Evolutionary conservation across 495 filamentous ascomycete species (phyloP), one percentile per base, ranked within the genome.

Genomic region (Podospora pseudopauciseta): DNA sequence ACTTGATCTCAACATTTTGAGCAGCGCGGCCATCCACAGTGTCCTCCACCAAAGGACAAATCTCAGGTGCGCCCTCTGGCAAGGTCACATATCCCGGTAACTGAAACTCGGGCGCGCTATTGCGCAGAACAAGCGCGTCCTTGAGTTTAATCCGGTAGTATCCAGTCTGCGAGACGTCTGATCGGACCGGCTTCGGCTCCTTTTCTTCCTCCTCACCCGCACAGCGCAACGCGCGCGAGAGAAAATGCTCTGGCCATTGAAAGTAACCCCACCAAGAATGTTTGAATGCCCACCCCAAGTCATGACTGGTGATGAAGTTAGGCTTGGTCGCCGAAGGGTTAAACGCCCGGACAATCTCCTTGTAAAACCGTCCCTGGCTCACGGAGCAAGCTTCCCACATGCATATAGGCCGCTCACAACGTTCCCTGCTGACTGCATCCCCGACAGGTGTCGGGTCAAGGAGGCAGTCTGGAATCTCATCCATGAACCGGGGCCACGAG

Each of bases 401-500:
- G 44, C 74, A 73, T 0, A 69, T 66, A 62, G 79, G 79, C 72
- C 81, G 78, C 19, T 74, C 71, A 58, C 3, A 19, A 7, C 78
- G 77, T 65, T 82, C 79, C 54, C 81, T 78, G 11, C 76, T 77
- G 11, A 81, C 74, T 5, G 73, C 78, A 27, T 77, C 75, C 0
- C 78, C 80, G 0, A 75, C 67, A 2, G 60, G 57, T 2, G 73
- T 74, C 23, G 65, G 60, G 34, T 82, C 79, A 11, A 73, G 70
- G 32, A 82, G 71, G 65, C 78, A 81, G 6, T 55, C 13, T 9
- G 66, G 16, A 15, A 73, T 64, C 58, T 73, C 71, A 20, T 73
- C 82, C 23, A 85, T 27, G 68, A 80, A 84, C 5, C 82, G 76
- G 15, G 83, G 81, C 76, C 82, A 83, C 3, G 82, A 77, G 68